Percentiles rank a stretch among this genome's conserved stretches.
phyloP scores from a whole-genome alignment of 1,284 basidiomycete genomes.

The Ganoderma leucocontextum region DNA sequence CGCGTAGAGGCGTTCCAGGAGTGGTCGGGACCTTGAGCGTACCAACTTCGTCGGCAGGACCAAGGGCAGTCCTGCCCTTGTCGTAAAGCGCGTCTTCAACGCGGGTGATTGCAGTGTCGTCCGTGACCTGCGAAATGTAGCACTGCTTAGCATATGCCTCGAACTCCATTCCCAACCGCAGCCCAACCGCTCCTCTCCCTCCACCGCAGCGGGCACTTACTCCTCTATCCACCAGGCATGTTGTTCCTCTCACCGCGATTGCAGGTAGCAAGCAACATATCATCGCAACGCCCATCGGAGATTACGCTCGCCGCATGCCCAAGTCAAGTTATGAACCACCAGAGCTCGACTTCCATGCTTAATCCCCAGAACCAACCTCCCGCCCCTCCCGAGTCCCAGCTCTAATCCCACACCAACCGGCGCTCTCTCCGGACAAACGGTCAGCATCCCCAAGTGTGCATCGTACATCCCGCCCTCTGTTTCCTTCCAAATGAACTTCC shows the following conservation, averaged over 20 bases:
- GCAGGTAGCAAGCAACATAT: slow-evolving; percentile 70
- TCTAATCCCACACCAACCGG: slow-evolving; percentile 33
- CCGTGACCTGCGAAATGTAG: slow-evolving; percentile 44
- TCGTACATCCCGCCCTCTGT: slow-evolving; percentile 51
- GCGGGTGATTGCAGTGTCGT: slow-evolving; percentile 45
- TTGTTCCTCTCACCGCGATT: slow-evolving; percentile 44
- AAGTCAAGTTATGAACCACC: slow-evolving; percentile 49
- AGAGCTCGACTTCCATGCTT: slow-evolving; percentile 44
- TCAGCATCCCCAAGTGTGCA: slow-evolving; percentile 32
- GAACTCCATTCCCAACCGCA: too few relatives aligned
- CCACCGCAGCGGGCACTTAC: slow-evolving; percentile 22
- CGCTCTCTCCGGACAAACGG: slow-evolving; percentile 28
- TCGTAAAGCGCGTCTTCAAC: slow-evolving; percentile 33
- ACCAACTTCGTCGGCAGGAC: slow-evolving; percentile 42
- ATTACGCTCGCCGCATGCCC: slow-evolving; percentile 31
- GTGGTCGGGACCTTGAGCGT: slow-evolving; percentile 19
- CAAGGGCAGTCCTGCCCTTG: too few relatives aligned
- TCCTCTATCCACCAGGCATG: slow-evolving; percentile 38
- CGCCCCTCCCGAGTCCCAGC: slow-evolving; percentile 29
- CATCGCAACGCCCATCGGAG: slow-evolving; percentile 40
- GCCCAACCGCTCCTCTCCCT: slow-evolving; percentile 47
- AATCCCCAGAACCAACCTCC: slow-evolving; percentile 44
- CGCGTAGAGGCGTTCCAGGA: slow-evolving; percentile 18
- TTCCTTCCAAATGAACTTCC: slow-evolving; percentile 47
- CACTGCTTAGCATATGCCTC: slow-evolving; percentile 42